phyloP scores from a whole-genome alignment of 192 early-diverging fungal genomes.

The Coemansia sp. region DNA sequence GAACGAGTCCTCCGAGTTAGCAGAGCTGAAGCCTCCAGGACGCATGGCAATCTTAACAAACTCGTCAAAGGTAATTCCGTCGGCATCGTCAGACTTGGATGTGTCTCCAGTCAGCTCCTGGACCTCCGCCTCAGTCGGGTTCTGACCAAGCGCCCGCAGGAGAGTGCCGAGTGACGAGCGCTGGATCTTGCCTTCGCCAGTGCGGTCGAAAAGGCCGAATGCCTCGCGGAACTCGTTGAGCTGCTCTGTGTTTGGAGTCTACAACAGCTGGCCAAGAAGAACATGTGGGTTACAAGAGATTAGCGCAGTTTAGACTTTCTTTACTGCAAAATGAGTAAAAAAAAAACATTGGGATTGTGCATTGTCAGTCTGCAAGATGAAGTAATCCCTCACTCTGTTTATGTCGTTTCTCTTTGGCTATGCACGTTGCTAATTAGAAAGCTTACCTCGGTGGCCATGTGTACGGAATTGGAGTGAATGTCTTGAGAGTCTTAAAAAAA shows the following conservation, averaged over 20 bases:
- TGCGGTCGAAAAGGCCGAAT: constrained; percentile 78
- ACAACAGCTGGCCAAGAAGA: background rate
- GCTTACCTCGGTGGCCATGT: constrained; percentile 5
- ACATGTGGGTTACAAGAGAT: background rate
- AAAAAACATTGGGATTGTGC: background rate
- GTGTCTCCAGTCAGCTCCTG: constrained; percentile 58
- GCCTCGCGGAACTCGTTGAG: constrained; percentile 73
- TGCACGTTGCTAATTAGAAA: background rate
- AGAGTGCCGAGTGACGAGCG: constrained; percentile 68
- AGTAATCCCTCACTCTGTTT: background rate
- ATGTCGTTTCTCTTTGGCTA: background rate
- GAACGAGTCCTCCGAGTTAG: constrained; percentile 63
- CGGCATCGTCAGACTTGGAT: constrained; percentile 44
- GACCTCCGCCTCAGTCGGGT: constrained; percentile 77
- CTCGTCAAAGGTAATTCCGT: constrained; percentile 65
- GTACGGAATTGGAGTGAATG: background rate
- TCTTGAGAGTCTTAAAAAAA: background rate
- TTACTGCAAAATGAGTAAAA: background rate
- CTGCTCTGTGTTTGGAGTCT: constrained; percentile 44
- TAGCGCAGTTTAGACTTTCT: background rate
- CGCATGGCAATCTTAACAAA: constrained; percentile 72
- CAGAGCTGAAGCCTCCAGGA: constrained; percentile 65
- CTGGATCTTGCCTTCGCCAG: constrained; percentile 68
- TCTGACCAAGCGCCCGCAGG: constrained; percentile 76
- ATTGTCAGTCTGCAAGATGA: background rate